Conservation (phyloP, 305 asterid genomes). For the Plantago lanceolata region DNA sequence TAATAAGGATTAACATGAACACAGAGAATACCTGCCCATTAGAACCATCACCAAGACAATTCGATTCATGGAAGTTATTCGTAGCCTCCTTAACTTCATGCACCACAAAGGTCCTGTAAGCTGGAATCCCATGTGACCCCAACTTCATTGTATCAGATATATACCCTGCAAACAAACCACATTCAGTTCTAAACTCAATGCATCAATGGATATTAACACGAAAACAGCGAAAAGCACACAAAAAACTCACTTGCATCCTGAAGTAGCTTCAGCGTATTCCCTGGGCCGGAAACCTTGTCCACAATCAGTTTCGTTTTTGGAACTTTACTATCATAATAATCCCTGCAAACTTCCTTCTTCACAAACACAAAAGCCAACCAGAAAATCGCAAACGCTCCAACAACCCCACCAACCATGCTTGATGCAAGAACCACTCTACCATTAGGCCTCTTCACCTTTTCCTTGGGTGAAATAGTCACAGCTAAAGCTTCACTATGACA, state of each 20-base stretch:
- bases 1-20: background rate
- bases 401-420: constrained; percentile 55
- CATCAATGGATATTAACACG: background rate
- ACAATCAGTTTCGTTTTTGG: constrained; percentile 38
- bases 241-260: constrained; percentile 72
- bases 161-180: constrained; percentile 45
- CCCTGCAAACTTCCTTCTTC: constrained; percentile 37
- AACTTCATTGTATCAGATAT: constrained; percentile 75
- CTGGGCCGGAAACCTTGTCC: constrained; percentile 55
- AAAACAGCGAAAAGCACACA: background rate
- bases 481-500: constrained; percentile 83
- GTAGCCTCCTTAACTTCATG: constrained; percentile 89
- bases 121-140: constrained; percentile 66
- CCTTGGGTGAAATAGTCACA: constrained; percentile 49
- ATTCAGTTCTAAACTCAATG: constrained; percentile 7
- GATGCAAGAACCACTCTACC: constrained; percentile 57
- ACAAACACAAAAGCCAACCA: constrained; percentile 51
- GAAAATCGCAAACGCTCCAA: constrained; percentile 44
- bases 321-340: constrained; percentile 27
- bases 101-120: constrained; percentile 60
- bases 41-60: constrained; percentile 59
- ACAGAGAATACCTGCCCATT: constrained; percentile 51
- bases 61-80: constrained; percentile 46
- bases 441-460: constrained; percentile 25
- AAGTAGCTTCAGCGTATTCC: constrained; percentile 67